Evolutionary conservation across 164 flowering plant species (phyloP).

Genomic region (Tetracentron sinense): DNA sequence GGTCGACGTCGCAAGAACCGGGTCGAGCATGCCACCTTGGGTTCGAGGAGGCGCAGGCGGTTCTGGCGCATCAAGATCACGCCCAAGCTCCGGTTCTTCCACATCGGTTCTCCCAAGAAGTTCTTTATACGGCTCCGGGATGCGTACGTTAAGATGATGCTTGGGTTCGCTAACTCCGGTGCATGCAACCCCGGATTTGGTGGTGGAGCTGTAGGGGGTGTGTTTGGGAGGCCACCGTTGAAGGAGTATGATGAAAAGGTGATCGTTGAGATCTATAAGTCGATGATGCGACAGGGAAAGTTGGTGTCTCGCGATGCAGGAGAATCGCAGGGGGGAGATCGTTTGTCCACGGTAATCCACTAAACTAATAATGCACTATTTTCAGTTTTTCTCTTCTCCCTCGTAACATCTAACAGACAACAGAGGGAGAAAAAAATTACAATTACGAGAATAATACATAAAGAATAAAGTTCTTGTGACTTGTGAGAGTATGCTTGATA

Average conservation of each 20-base stretch:
- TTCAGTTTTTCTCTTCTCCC: too few species aligned
- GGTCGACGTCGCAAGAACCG: background rate
- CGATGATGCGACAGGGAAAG: conserved; percentile 42
- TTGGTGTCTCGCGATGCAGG: conserved; percentile 33
- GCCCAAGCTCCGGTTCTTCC: background rate
- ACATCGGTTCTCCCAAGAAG: background rate
- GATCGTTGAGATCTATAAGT: conserved; percentile 68
- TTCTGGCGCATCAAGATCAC: background rate
- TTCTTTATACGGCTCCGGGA: background rate
- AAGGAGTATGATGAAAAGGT: conserved; percentile 78
- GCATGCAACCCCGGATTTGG: conserved; percentile 20
- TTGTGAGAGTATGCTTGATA: too few species aligned
- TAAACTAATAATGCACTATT: too few species aligned
- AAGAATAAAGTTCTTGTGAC: too few species aligned
- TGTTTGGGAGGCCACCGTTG: conserved; percentile 22
- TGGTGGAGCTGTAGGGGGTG: conserved; percentile 12
- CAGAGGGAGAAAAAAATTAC: too few species aligned
- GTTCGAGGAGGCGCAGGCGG: background rate
- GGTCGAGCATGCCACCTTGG: background rate
- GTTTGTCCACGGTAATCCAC: too few species aligned
- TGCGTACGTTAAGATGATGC: background rate
- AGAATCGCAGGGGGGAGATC: background rate
- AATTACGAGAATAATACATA: too few species aligned
- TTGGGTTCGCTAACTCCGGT: conserved; percentile 12
- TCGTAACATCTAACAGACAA: too few species aligned